Percentiles rank a stretch among this genome's conserved stretches.
phyloP scores from a whole-genome alignment of 2,329 filamentous ascomycete genomes.

The Chalara sp. region DNA sequence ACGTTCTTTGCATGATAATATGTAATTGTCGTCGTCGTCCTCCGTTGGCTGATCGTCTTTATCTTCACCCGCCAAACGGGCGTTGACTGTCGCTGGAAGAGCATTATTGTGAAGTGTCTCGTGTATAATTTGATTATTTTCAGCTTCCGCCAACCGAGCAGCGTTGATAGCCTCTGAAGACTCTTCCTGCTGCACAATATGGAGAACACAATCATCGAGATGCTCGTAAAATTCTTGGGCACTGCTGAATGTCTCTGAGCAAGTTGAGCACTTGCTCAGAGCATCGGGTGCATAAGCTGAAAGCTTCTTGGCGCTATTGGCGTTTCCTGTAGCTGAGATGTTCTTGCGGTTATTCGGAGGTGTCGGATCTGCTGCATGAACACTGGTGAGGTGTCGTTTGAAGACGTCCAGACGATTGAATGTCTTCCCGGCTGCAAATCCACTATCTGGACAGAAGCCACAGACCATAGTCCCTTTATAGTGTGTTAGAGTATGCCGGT shows the following conservation, averaged over 20 bases:
- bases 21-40: background rate
- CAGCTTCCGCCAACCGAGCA: slow-evolving; percentile 52
- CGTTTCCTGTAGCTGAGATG: slow-evolving; percentile 24
- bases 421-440: slow-evolving; percentile 79
- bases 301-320: slow-evolving; percentile 39
- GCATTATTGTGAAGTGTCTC: background rate
- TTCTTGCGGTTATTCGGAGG: slow-evolving; percentile 79
- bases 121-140: background rate
- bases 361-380: slow-evolving; percentile 87
- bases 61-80: background rate
- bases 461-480: slow-evolving; percentile 97
- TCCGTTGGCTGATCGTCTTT: background rate
- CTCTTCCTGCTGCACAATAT: slow-evolving; percentile 40
- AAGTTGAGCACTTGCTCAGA: slow-evolving; percentile 83
- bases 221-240: slow-evolving; percentile 96
- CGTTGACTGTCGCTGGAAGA: background rate
- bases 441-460: slow-evolving; percentile 82
- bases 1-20: background rate
- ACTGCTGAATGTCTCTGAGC: slow-evolving; percentile 71
- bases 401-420: slow-evolving; percentile 95
- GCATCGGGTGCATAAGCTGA: slow-evolving; percentile 66
- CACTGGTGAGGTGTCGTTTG: slow-evolving; percentile 84
- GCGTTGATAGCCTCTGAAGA: slow-evolving; percentile 60
- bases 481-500: slow-evolving; percentile 86
- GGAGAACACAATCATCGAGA: slow-evolving; percentile 64